A percentile compares a stretch with the other conserved stretches of the same genome.
Conservation (phyloP, 2,329 filamentous ascomycete species). For the Talaromyces sp. region DNA sequence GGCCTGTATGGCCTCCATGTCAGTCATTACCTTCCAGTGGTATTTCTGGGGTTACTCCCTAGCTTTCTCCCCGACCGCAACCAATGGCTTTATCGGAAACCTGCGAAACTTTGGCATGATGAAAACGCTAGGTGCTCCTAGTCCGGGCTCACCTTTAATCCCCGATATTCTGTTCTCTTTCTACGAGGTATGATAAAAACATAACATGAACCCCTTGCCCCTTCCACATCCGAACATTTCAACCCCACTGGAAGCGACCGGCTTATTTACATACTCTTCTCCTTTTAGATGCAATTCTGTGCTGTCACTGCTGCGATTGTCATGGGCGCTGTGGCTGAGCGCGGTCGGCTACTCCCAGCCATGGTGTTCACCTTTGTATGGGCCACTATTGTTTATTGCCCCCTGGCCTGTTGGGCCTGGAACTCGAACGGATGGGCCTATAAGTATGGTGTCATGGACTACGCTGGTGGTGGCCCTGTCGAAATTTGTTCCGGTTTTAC, state of each 20-base stretch:
- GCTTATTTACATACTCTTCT: neutral
- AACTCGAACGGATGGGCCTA: conserved; percentile 91
- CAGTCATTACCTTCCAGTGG: conserved; percentile 95
- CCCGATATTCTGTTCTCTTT: conserved; percentile 91
- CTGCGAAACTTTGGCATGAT: conserved; percentile 85
- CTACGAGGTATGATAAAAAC: conserved; percentile 69
- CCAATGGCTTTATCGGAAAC: conserved; percentile 90
- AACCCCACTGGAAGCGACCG: neutral
- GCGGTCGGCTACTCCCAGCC: conserved; percentile 86
- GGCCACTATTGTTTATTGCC: conserved; percentile 97
- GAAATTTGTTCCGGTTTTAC: conserved; percentile 94
- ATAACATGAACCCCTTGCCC: neutral
- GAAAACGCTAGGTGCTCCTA: conserved; percentile 81
- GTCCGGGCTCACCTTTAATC: conserved; percentile 82
- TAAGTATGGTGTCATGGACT: conserved; percentile 90
- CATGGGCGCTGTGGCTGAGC: conserved; percentile 89
- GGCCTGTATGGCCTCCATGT: conserved; percentile 93
- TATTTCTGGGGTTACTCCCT: conserved; percentile 99
- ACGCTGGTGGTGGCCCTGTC: conserved; percentile 94
- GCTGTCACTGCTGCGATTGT: conserved; percentile 89
- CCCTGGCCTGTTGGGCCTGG: conserved; percentile 95
- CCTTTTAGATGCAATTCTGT: conserved; percentile 87
- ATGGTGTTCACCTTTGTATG: conserved; percentile 97
- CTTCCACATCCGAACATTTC: no score
- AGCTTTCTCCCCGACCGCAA: conserved; percentile 80